Conservation (phyloP, 495 filamentous ascomycete genomes). For the Hypoxylon perforatum region DNA sequence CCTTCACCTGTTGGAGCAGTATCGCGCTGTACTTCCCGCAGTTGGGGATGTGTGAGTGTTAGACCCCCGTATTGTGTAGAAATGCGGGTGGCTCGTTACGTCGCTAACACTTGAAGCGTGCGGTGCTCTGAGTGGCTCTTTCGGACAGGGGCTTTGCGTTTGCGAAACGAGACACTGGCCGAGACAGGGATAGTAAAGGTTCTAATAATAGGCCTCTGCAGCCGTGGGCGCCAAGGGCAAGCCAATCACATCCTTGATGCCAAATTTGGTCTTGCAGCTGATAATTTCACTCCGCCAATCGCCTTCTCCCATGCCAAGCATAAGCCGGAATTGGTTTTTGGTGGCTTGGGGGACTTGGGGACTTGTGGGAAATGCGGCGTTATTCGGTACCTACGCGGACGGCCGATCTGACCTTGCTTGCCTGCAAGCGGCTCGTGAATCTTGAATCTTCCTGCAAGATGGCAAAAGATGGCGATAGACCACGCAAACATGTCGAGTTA, state of each 20-base stretch:
- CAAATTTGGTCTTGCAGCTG: conserved; percentile 47
- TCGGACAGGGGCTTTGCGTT: conserved; percentile 39
- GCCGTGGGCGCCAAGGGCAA: conserved; percentile 43
- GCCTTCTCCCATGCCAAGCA: conserved; percentile 28
- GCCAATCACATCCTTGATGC: conserved; percentile 40
- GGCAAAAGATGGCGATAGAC: neutral
- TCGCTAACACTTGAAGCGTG: conserved; percentile 30
- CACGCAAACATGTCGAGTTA: too few relatives aligned
- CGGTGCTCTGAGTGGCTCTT: conserved; percentile 39
- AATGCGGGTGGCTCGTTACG: conserved; percentile 34
- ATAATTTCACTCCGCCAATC: conserved; percentile 47
- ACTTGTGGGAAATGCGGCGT: conserved; percentile 33
- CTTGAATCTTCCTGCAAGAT: conserved; percentile 10
- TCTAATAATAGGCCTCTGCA: conserved; percentile 50
- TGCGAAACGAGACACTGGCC: conserved; percentile 49
- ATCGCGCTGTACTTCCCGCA: conserved; percentile 17
- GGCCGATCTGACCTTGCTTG: conserved; percentile 1
- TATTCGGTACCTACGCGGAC: conserved; percentile 13
- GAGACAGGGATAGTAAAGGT: conserved; percentile 37
- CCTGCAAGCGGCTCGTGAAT: conserved; percentile 22
- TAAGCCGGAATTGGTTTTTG: conserved; percentile 37
- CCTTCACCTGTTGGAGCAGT: conserved; percentile 15
- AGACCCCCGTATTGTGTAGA: conserved; percentile 11
- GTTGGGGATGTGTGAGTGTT: conserved; percentile 10
- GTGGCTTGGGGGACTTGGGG: conserved; percentile 25